Percentiles rank a stretch among this genome's conserved stretches.
Evolutionary conservation across 805 yeast species (phyloP).

Genomic region (Candida multigemmis): DNA sequence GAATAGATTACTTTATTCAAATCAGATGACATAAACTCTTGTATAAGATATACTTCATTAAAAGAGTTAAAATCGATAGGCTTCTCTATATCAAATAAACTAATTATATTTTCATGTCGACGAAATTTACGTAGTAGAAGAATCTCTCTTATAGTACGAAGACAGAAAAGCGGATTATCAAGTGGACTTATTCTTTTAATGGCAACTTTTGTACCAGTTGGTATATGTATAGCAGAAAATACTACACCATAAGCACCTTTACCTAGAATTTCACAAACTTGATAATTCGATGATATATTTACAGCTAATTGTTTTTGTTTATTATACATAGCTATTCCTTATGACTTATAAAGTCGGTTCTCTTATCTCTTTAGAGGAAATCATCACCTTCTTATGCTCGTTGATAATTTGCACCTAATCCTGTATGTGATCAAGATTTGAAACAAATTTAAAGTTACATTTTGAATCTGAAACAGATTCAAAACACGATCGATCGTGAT

Average conservation of each 20-base stretch:
- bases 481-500: too few species aligned
- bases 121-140: slow-evolving; percentile 55
- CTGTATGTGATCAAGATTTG: too few species aligned
- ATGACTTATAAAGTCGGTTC: too few species aligned
- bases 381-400: too few species aligned
- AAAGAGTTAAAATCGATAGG: slow-evolving; percentile 52
- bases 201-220: slow-evolving; percentile 58
- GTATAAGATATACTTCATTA: slow-evolving; percentile 65
- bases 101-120: slow-evolving; percentile 61
- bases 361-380: too few species aligned
- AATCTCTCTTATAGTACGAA: slow-evolving; percentile 65
- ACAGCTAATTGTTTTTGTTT: slow-evolving; percentile 31
- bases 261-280: slow-evolving; percentile 54
- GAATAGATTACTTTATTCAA: slow-evolving; percentile 53
- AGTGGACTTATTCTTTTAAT: slow-evolving; percentile 73
- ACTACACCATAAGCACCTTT: slow-evolving; percentile 83
- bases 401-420: too few species aligned
- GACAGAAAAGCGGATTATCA: slow-evolving; percentile 52
- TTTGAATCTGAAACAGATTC: too few species aligned
- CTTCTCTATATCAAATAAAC: slow-evolving; percentile 56
- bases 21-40: slow-evolving; percentile 74
- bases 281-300: slow-evolving; percentile 55
- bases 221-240: slow-evolving; percentile 56
- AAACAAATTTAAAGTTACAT: too few species aligned
- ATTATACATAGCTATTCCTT: too few species aligned